Evolutionary conservation across 768 basidiomycete genomes (phyloP).

Genomic region (Lactarius hatsudake): DNA sequence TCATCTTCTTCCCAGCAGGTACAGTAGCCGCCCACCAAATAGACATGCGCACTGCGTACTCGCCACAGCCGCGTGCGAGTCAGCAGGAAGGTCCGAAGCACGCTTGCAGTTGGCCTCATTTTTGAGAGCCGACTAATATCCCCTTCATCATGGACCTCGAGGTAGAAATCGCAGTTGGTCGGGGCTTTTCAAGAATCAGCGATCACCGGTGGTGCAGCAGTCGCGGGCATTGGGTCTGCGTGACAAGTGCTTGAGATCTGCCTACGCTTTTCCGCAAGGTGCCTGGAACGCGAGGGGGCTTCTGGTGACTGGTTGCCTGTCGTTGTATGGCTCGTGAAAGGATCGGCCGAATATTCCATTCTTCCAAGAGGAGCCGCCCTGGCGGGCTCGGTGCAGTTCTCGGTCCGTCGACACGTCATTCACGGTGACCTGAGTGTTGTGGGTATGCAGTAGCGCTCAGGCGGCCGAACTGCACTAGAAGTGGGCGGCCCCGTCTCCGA

Average conservation of each 20-base stretch:
- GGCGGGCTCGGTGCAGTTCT: conserved; percentile 45
- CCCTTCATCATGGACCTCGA: conserved; percentile 3
- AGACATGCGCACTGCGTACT: conserved; percentile 73
- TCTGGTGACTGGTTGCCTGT: conserved; percentile 2
- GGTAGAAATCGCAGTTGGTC: not conserved
- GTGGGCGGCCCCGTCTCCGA: conserved; percentile 50
- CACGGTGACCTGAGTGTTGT: not conserved
- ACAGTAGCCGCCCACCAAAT: conserved; percentile 55
- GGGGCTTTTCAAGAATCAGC: not conserved
- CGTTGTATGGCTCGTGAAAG: conserved; percentile 59
- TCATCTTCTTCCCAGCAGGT: conserved; percentile 50
- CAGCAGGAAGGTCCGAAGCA: not conserved
- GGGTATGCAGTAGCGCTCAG: conserved; percentile 46
- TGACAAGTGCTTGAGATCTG: not conserved
- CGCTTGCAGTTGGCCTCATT: not conserved
- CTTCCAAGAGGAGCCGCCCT: conserved; percentile 60
- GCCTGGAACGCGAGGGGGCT: not conserved
- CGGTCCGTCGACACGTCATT: not conserved
- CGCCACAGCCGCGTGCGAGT: conserved; percentile 35
- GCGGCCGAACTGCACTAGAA: conserved; percentile 60
- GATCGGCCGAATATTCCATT: conserved; percentile 63
- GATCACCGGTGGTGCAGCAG: conserved; percentile 1
- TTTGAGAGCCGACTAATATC: not conserved
- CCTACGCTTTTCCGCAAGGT: not conserved
- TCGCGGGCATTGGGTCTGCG: conserved; percentile 2